Base-by-base conservation (phyloP, 345 rosid genomes). In the Eucalyptus pauciflora region DNA sequence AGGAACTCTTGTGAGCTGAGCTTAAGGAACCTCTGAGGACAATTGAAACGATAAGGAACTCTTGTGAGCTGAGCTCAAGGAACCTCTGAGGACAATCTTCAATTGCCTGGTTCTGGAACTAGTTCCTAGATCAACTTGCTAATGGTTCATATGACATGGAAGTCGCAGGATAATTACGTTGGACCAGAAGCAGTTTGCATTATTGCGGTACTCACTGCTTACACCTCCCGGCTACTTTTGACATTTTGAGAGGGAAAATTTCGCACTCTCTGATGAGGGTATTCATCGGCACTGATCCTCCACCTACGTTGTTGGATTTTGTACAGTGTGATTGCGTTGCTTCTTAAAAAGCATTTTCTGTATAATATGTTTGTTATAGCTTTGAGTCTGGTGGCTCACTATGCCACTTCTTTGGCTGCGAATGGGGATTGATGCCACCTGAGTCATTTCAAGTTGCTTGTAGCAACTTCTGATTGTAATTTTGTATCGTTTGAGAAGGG, bases 1-100 rank as follows among this genome's bases (percentile, higher is more conserved):
- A 96, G 90, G 97, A 94, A 91, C 93, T 93, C 46, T 81, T 93
- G 91, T 67, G 85, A 88, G 62, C 83, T 37, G 69, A 86, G 83
- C 83, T 37, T 25, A 37, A 76, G 83, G 83, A 41, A 20, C 83
- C 27, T 37, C 83, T 20, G 83, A 76, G 83, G 83, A 41, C 27
- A 76, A 37, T 10, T 18, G 25, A 52, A 52, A 52, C 3, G 58
- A 52, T 52, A 52, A 52, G 56, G 58, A 94, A 91, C 93, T 93
- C 46, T 81, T 92, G 91, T 50, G 62, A 88, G 62, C 83, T 37
- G 33, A 86, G 85, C 85, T 41, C 85, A 41, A 76, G 29, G 85
- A 41, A 20, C 85, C 48, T 76, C 83, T 12, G 85, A 76, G 85
- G 85, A 76, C 15, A 76, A 20, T 20, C 85, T 11, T 76, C 48